Base-by-base conservation (phyloP, 176 grass and related monocot species). In the Eleusine indica region DNA sequence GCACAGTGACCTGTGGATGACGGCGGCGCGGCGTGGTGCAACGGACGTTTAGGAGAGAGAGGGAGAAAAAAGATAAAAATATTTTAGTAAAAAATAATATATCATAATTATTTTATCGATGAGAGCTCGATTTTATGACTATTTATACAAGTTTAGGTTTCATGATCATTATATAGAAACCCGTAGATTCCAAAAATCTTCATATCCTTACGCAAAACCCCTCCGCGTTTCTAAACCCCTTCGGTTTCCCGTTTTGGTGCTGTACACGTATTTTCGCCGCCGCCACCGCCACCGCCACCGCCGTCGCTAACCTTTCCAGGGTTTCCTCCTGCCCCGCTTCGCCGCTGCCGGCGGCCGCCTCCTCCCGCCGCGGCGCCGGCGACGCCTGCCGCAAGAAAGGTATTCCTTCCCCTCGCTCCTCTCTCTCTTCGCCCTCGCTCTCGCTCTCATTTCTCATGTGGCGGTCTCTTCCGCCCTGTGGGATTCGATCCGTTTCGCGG, bases 251-350 rank as follows among this genome's bases (percentile, higher is more conserved):
- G 15, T 37, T 67, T 38, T 4, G 41, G 17, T 71, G 42, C 30
- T 25, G 60, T 9, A 2, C 8, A 28, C n/a, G 60, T 22, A n/a
- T 4, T 57, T 21, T 25, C 84, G 63, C 82, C 72, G 3, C 62
- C 62, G 43, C 78, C 42, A 8, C 42, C 84, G 63, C 82, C 72
- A 1, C 62, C 62, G 43, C 78, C 42, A 8, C 42, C 42, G 42
- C 42, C 42, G 42, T 8, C 14, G 13, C 48, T 28, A 10, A 10
- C 49, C 12, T 19, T 16, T 42, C 15, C 54, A 68, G 73, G 61
- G 70, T 75, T 68, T 60, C 61, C 39, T 65, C 52, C 47, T 40
- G 14, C 54, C 48, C 49, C 62, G 0, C 11, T 28, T 49, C 40
- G 54, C 54, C 54, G 54, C 52, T 52, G 49, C 14, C 46, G 48